These are phyloP conservation scores for Lepiota brunneoincarnata DNA, from an alignment of 768 basidiomycete genomes.

Conservation along the genomic window DNA sequence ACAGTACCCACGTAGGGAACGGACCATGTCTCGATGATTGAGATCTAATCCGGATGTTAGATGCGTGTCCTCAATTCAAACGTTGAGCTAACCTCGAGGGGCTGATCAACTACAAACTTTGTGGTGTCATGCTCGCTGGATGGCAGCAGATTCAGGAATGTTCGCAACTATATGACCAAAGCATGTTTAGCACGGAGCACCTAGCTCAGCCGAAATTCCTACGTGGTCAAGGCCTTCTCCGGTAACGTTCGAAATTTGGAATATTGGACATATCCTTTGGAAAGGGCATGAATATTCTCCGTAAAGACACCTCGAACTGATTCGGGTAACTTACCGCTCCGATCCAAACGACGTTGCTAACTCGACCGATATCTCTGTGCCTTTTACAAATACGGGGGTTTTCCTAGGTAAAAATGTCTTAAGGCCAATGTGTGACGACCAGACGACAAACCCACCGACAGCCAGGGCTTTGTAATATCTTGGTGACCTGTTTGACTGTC, in stretches of 20 bases:
- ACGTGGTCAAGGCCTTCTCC: slow-evolving; percentile 87
- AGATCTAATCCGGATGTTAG: slow-evolving; percentile 48
- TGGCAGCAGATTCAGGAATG: slow-evolving; percentile 87
- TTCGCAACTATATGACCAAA: slow-evolving; percentile 55
- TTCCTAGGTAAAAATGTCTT: slow-evolving; percentile 46
- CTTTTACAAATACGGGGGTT: slow-evolving; percentile 81
- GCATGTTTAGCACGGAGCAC: neutral
- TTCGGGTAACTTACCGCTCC: slow-evolving; percentile 51
- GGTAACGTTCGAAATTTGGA: slow-evolving; percentile 91
- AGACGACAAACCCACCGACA: slow-evolving; percentile 58
- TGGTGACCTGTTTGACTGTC: slow-evolving; percentile 88
- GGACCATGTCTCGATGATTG: slow-evolving; percentile 85
- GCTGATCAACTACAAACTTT: slow-evolving; percentile 77
- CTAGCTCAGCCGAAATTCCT: slow-evolving; percentile 17
- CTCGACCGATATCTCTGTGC: slow-evolving; percentile 77
- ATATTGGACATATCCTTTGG: slow-evolving; percentile 81
- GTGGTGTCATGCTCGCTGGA: slow-evolving; percentile 82
- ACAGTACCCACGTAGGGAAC: slow-evolving; percentile 86
- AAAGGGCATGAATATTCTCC: slow-evolving; percentile 9
- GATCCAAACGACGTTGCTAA: slow-evolving; percentile 70
- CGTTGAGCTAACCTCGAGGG: slow-evolving; percentile 58
- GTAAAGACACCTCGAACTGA: neutral
- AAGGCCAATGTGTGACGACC: neutral
- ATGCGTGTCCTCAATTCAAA: neutral
- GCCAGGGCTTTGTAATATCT: slow-evolving; percentile 90